Base-by-base conservation (phyloP, 1,139 yeast species). In the Pichia sp. region DNA sequence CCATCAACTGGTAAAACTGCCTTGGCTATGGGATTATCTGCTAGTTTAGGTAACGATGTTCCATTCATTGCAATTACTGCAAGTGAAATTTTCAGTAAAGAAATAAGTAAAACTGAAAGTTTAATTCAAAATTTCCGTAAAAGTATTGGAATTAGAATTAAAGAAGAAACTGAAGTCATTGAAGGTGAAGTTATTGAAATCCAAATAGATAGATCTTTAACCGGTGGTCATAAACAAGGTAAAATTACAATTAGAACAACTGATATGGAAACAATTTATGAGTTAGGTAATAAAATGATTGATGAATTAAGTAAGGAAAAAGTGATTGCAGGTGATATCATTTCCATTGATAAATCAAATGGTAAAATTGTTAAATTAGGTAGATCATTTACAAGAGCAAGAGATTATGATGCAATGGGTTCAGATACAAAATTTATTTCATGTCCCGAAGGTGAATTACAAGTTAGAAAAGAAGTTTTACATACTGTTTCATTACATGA, bases 1-100 rank as follows among this genome's bases (percentile, higher is more conserved):
- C 99, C 99, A 36, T 87, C 96, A 1, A 95, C 99, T 2, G 99
- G 99, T 69, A 95, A 95, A 69, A 95, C 99, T 13, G 99, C 99
- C 49, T 84, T 95, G 64, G 99, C 99, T 31, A 90, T 91, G 93
- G 99, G 97, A 31, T 75, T 93, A 54, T 80, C 96, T 14, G 98
- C 93, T 69, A 81, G 83, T 47, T 76, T 95, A 60, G 99, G 99
- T 16, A 66, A 73, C 25, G 96, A 91, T 62, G 97, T 95, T 44
- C 99, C 99, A 45, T 95, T 95, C 70, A 93, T 98, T 11, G 90
- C 96, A 14, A 78, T 95, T 64, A 91, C 96, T 4, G 99, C 96
- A 8, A 84, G 95, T 44, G 99, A 95, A 71, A 83, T 95, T 52
- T 95, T 83, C 63, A 88, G 96, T 4, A 77, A 91, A 62, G 99